phyloP scores from a whole-genome alignment of 1,284 basidiomycete genomes.

The Cryptococcus depauperatus region DNA sequence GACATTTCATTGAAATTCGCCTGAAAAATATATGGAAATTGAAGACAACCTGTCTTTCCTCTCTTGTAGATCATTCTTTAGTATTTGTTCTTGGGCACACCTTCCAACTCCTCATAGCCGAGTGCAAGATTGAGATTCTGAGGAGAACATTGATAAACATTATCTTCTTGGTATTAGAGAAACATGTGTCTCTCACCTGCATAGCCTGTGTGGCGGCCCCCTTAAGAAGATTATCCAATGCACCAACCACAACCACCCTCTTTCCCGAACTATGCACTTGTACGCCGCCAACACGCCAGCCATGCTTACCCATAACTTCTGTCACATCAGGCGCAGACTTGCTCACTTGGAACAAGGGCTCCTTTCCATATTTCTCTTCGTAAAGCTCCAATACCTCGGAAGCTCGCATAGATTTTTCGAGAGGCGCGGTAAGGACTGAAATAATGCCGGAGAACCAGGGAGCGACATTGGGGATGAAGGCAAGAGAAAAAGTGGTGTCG shows the following conservation, averaged over 20 bases:
- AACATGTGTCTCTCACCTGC: constrained; percentile 72
- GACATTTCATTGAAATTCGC: too few species aligned
- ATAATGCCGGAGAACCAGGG: constrained; percentile 98
- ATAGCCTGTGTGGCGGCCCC: constrained; percentile 97
- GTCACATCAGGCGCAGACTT: constrained; percentile 66
- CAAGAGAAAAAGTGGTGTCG: constrained; percentile 54
- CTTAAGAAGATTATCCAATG: constrained; percentile 91
- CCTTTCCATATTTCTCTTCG: constrained; percentile 65
- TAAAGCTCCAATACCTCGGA: constrained; percentile 67
- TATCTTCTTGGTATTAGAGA: neutral
- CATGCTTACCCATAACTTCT: constrained; percentile 74
- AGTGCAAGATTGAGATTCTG: constrained; percentile 93
- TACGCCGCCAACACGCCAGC: constrained; percentile 84
- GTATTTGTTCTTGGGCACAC: constrained; percentile 54
- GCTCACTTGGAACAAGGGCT: constrained; percentile 62
- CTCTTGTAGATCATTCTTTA: too few species aligned
- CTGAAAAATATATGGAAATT: too few species aligned
- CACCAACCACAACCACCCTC: constrained; percentile 84
- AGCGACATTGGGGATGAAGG: constrained; percentile 79
- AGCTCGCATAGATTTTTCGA: constrained; percentile 59
- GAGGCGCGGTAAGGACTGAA: constrained; percentile 72
- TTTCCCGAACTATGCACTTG: constrained; percentile 85
- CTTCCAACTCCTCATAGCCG: constrained; percentile 83
- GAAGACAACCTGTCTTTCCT: too few species aligned
- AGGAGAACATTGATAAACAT: neutral